Evolutionary conservation across 441 rosid genomes (phyloP).

Genomic region (Populus hybrid): DNA sequence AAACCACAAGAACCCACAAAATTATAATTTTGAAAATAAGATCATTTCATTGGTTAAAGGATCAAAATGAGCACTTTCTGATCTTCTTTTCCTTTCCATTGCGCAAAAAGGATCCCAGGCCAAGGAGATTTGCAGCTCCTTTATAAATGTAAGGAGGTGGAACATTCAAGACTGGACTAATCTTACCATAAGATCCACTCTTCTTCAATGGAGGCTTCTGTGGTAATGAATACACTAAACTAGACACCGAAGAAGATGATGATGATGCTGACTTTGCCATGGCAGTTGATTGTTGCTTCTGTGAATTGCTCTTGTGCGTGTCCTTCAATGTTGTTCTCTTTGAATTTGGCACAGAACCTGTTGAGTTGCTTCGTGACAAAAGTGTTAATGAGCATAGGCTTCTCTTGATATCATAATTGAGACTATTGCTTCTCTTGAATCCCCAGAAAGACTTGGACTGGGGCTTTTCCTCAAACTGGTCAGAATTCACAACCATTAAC

Average conservation of each 20-base stretch:
- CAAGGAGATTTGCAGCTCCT: conserved; percentile 48
- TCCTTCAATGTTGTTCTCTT: conserved; percentile 31
- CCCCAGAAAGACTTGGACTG: conserved; percentile 63
- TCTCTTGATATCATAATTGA: conserved; percentile 51
- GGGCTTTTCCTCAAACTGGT: conserved; percentile 31
- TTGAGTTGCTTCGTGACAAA: conserved; percentile 63
- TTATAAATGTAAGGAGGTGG: conserved; percentile 58
- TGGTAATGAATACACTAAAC: conserved; percentile 40
- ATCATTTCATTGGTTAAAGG: background rate
- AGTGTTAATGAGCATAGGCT: conserved; percentile 60
- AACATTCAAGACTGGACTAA: conserved; percentile 58
- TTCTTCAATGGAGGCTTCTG: conserved; percentile 48
- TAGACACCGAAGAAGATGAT: conserved; percentile 24
- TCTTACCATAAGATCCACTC: conserved; percentile 35
- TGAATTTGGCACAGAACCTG: conserved; percentile 45
- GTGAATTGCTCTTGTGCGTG: conserved; percentile 32
- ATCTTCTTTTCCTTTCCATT: conserved; percentile 52
- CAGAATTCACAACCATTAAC: conserved; percentile 3
- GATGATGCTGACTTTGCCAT: conserved; percentile 17
- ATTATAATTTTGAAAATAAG: background rate
- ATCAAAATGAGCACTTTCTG: conserved; percentile 27
- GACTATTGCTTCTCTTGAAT: conserved; percentile 69
- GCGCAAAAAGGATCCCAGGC: conserved; percentile 60
- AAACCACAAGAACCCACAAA: background rate
- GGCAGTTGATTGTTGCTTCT: conserved; percentile 24